Percentiles rank a stretch among this genome's conserved stretches.
Conservation (phyloP, 257 asterid genomes). For the Nicotiana sylvestris region DNA sequence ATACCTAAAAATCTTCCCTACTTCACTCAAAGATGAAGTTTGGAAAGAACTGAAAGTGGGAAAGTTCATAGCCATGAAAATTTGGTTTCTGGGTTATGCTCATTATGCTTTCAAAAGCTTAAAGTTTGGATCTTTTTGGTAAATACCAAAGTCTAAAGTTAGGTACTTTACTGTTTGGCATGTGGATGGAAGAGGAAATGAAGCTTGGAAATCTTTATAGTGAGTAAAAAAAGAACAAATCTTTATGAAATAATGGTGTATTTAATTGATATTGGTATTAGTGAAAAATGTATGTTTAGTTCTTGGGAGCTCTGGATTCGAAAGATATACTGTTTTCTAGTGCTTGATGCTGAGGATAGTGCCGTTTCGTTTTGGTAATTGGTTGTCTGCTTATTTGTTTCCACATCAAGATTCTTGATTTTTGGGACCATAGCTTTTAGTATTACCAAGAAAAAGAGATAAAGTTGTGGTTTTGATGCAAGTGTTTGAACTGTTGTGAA, state of each 20-base stretch:
- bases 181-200: neutral
- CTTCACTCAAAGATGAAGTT: neutral
- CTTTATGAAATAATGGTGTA: slow-evolving; percentile 3
- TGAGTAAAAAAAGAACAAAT: neutral
- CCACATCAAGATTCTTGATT: neutral
- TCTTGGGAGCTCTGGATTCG: slow-evolving; percentile 11
- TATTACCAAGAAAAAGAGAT: neutral
- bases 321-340: slow-evolving; percentile 19
- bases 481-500: neutral
- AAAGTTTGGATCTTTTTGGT: slow-evolving; percentile 31
- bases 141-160: slow-evolving; percentile 1
- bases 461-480: neutral
- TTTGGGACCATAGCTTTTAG: neutral
- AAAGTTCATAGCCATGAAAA: slow-evolving; percentile 14
- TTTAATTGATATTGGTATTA: slow-evolving; percentile 9
- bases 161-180: neutral
- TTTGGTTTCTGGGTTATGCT: slow-evolving; percentile 22
- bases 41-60: neutral
- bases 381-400: slow-evolving; percentile 10
- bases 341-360: slow-evolving; percentile 23
- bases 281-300: neutral
- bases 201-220: neutral
- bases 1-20: neutral
- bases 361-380: slow-evolving; percentile 25
- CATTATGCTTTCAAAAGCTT: slow-evolving; percentile 19